Evolutionary conservation across 2,329 filamentous ascomycete species (phyloP).

Genomic region (Tolypocladium album): DNA sequence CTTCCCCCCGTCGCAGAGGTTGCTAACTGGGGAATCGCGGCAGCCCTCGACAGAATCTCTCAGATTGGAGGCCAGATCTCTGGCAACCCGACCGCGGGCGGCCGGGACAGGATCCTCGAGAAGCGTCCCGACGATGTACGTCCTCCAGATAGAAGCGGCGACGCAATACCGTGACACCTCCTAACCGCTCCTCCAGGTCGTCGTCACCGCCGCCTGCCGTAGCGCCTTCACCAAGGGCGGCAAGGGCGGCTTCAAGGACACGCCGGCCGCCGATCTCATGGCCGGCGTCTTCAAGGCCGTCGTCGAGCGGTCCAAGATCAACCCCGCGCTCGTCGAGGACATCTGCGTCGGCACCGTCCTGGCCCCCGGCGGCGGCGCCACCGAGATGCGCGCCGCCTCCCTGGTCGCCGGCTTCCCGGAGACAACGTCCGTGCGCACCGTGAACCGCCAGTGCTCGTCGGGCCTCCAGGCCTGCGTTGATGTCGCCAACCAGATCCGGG

Average conservation of each 20-base stretch:
- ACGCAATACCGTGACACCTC: not conserved
- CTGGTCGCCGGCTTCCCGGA: constrained; percentile 87
- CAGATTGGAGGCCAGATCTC: constrained; percentile 55
- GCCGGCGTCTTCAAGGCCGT: constrained; percentile 73
- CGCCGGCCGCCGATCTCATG: constrained; percentile 74
- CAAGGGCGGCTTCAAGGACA: constrained; percentile 94
- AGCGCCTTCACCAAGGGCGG: constrained; percentile 89
- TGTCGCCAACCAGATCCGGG: constrained; percentile 82
- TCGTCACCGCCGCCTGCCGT: constrained; percentile 85
- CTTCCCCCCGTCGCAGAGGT: not conserved
- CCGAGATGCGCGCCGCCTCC: constrained; percentile 88
- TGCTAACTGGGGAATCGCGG: constrained; percentile 3
- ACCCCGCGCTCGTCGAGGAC: constrained; percentile 82
- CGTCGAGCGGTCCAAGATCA: constrained; percentile 76
- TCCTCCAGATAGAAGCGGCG: not conserved
- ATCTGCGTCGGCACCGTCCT: constrained; percentile 87
- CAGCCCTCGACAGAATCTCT: constrained; percentile 46
- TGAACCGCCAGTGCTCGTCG: constrained; percentile 92
- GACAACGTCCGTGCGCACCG: constrained; percentile 67
- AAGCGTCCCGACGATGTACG: constrained; percentile 58
- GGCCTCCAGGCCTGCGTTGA: constrained; percentile 89
- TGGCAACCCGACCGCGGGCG: constrained; percentile 42
- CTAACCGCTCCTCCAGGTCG: constrained; percentile 44
- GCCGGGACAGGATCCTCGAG: constrained; percentile 47
- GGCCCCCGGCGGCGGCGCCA: constrained; percentile 85